Evolutionary conservation across 2,329 filamentous ascomycete species (phyloP), one percentile per base, ranked within the genome.

Genomic region (Periconia macrospinosa): DNA sequence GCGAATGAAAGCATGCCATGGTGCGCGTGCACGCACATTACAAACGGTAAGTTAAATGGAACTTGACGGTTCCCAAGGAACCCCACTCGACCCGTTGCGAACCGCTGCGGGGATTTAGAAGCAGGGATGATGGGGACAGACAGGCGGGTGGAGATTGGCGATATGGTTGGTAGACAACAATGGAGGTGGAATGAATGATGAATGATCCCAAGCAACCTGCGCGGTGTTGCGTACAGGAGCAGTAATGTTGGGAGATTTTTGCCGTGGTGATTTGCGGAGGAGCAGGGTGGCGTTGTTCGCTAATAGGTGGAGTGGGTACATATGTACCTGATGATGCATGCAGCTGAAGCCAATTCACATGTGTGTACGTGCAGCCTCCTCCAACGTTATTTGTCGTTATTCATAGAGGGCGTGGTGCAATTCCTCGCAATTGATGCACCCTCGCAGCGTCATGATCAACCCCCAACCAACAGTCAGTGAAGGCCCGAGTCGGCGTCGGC

Each of bases 271-370:
- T 56, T 56, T 44, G 54, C 44, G 30, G 23, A 33, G 42, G 17
- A 48, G 51, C 41, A 23, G 35, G 45, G 52, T 48, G 54, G 49
- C 49, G 50, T 47, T 23, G 8, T 27, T 52, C 55, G 53, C 57
- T 59, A 55, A 58, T 48, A 51, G 47, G 44, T 50, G 30, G 33
- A 14, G 33, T 37, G 33, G 11, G 33, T 37, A 10, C 10, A n/a
- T n/a, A n/a, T n/a, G n/a, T n/a, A n/a, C n/a, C n/a, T 41, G 18
- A 19, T 19, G 40, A 41, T 41, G 40, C 17, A 43, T 43, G 41
- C 41, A 18, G 11, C 17, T 43, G 17, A 43, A 13, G 11, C 8
- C 23, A 27, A 27, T 27, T 27, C 23, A 27, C 23, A 27, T 27
- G n/a, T n/a, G n/a, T n/a, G 23, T 27, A 27, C 23, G 23, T 27